Conservation (phyloP, 768 basidiomycete genomes). For the Megacollybia marginata region DNA sequence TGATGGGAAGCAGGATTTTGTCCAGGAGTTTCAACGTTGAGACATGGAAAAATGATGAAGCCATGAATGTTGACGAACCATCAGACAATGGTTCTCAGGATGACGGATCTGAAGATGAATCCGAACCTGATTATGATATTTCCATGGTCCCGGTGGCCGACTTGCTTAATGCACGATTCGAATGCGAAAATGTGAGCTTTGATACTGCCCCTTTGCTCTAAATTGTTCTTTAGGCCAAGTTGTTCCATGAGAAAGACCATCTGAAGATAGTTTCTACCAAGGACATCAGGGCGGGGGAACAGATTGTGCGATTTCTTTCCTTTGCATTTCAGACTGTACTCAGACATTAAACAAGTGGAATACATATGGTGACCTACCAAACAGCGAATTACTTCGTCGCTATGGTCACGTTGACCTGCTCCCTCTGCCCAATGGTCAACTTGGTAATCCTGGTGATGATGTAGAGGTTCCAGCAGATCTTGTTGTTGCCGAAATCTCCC, state of each 20-base stretch:
- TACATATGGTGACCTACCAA: constrained; percentile 91
- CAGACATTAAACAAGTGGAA: constrained; percentile 60
- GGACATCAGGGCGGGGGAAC: constrained; percentile 66
- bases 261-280: constrained; percentile 81
- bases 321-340: neutral
- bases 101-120: constrained; percentile 38
- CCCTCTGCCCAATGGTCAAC: constrained; percentile 36
- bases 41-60: constrained; percentile 26
- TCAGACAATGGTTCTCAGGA: constrained; percentile 11
- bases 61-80: constrained; percentile 34
- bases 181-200: constrained; percentile 69
- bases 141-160: constrained; percentile 97
- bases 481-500: constrained; percentile 35
- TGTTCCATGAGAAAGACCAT: constrained; percentile 69
- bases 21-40: constrained; percentile 89
- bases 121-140: constrained; percentile 53
- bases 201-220: constrained; percentile 1
- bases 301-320: constrained; percentile 60
- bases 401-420: constrained; percentile 90
- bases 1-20: constrained; percentile 86
- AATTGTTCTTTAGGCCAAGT: constrained; percentile 51
- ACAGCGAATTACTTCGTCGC: constrained; percentile 86
- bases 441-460: constrained; percentile 76
- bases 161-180: constrained; percentile 86
- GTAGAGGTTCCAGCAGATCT: constrained; percentile 72